These are phyloP conservation scores for Davidsoniella eucalypti DNA, from an alignment of 2,329 filamentous ascomycete species.

Conservation along the genomic window DNA sequence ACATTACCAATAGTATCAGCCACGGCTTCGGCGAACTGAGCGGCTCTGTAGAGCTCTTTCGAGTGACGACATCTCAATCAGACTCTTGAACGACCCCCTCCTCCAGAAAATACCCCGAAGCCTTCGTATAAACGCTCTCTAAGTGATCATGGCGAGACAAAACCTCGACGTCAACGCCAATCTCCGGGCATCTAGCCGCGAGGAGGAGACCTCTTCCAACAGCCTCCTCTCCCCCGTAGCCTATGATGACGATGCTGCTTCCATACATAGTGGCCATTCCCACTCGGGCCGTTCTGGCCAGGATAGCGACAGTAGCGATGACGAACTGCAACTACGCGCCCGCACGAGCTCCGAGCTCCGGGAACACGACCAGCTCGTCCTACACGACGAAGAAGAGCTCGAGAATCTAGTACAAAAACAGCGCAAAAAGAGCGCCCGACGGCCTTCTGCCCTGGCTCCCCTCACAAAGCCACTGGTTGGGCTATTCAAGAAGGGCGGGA, in stretches of 20 bases:
- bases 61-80: too few relatives aligned
- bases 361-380: slow-evolving; percentile 50
- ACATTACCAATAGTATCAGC: too few relatives aligned
- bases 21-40: too few relatives aligned
- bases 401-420: slow-evolving; percentile 38
- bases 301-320: slow-evolving; percentile 62
- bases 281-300: slow-evolving; percentile 41
- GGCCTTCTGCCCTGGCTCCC: slow-evolving; percentile 29
- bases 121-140: too few relatives aligned
- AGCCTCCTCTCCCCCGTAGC: slow-evolving; percentile 42
- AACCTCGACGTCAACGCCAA: neutral
- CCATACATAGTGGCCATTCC: slow-evolving; percentile 33
- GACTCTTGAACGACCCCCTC: too few relatives aligned
- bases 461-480: slow-evolving; percentile 30
- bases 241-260: slow-evolving; percentile 54
- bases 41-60: too few relatives aligned
- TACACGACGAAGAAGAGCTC: slow-evolving; percentile 61
- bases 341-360: slow-evolving; percentile 54
- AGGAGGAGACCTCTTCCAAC: neutral
- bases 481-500: neutral
- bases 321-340: slow-evolving; percentile 47
- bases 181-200: neutral
- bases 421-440: slow-evolving; percentile 29
- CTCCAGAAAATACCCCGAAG: too few relatives aligned
- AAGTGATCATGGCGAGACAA: neutral